phyloP scores from a whole-genome alignment of 1,284 basidiomycete genomes.

The Austroboletus rostrupii region DNA sequence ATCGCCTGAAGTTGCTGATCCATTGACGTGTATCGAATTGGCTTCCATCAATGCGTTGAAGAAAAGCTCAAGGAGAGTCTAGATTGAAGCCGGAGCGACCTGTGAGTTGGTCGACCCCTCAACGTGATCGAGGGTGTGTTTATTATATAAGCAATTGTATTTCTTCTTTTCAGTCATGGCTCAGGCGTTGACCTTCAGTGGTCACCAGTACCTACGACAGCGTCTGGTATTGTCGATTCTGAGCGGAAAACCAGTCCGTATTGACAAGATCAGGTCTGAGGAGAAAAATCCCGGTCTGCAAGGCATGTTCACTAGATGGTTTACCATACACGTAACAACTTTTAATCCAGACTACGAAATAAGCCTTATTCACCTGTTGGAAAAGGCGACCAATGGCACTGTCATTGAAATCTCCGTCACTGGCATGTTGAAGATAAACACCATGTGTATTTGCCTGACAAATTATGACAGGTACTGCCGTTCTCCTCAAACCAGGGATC shows the following conservation, averaged over 20 bases:
- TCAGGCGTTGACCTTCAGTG: conserved; percentile 58
- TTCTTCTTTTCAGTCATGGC: conserved; percentile 34
- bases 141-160: conserved; percentile 24
- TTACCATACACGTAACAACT: not conserved
- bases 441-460: conserved; percentile 4
- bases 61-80: conserved; percentile 16
- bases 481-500: conserved; percentile 89
- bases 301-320: conserved; percentile 43
- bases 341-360: conserved; percentile 80
- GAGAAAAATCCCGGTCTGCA: conserved; percentile 92
- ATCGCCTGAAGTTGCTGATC: conserved; percentile 39
- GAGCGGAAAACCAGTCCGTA: conserved; percentile 81
- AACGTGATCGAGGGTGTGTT: conserved; percentile 1
- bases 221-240: conserved; percentile 86
- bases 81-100: conserved; percentile 2
- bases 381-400: conserved; percentile 93
- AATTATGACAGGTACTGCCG: conserved; percentile 67
- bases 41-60: conserved; percentile 30
- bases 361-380: conserved; percentile 83
- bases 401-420: conserved; percentile 96
- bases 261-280: conserved; percentile 87
- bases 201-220: conserved; percentile 82
- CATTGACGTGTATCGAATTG: conserved; percentile 24
- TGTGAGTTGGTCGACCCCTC: conserved; percentile 5
- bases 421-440: conserved; percentile 43